phyloP scores from a whole-genome alignment of 805 yeast genomes.

The Yarrowia sp. region DNA sequence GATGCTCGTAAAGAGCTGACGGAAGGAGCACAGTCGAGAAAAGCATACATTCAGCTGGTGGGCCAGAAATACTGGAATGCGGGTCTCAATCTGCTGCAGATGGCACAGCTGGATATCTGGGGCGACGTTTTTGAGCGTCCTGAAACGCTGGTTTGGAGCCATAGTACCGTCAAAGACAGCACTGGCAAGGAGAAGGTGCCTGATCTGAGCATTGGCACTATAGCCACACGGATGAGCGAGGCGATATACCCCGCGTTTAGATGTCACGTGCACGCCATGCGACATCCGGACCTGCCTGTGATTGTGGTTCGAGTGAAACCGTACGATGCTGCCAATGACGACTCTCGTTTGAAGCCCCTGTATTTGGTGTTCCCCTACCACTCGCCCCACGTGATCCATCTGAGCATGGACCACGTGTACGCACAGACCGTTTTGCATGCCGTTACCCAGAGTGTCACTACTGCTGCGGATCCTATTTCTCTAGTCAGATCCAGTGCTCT shows the following conservation, averaged over 20 bases:
- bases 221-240: constrained; percentile 58
- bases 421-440: constrained; percentile 65
- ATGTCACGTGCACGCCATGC: constrained; percentile 65
- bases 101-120: constrained; percentile 37
- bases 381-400: constrained; percentile 70
- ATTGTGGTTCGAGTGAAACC: constrained; percentile 70
- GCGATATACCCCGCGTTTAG: constrained; percentile 51
- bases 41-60: constrained; percentile 3
- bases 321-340: constrained; percentile 55
- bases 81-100: constrained; percentile 11
- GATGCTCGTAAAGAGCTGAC: constrained; percentile 17
- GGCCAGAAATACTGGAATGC: constrained; percentile 26
- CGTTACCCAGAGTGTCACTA: constrained; percentile 61
- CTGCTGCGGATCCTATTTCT: constrained; percentile 55
- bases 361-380: constrained; percentile 72
- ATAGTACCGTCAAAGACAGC: constrained; percentile 47
- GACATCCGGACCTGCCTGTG: constrained; percentile 69
- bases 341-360: constrained; percentile 57
- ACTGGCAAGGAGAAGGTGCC: constrained; percentile 48
- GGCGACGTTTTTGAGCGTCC: constrained; percentile 62
- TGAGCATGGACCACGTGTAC: constrained; percentile 56
- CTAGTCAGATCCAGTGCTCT: constrained; percentile 51
- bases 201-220: constrained; percentile 56
- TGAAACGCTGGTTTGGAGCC: constrained; percentile 51
- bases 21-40: constrained; percentile 5